Percentiles rank a stretch among this genome's conserved stretches.
phyloP scores from a whole-genome alignment of 371 early-diverging fungal genomes.

The Mucor racemosus region DNA sequence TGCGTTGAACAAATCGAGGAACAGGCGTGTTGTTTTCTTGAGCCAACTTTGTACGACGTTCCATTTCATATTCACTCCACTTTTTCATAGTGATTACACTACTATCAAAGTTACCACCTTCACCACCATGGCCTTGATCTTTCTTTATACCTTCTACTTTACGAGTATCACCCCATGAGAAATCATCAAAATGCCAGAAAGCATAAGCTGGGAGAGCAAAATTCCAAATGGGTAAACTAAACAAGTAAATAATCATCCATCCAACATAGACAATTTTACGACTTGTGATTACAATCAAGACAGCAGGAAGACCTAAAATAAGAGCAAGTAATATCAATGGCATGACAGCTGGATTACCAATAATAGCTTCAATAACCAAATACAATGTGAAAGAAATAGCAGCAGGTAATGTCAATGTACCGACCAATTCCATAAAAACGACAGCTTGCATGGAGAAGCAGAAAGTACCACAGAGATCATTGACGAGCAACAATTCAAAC shows the following conservation, averaged over 20 bases:
- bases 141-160: slow-evolving; percentile 75
- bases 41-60: slow-evolving; percentile 40
- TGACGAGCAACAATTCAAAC: slow-evolving; percentile 83
- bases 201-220: slow-evolving; percentile 95
- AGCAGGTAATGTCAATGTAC: slow-evolving; percentile 83
- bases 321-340: slow-evolving; percentile 73
- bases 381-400: slow-evolving; percentile 77
- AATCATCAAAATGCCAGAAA: slow-evolving; percentile 99
- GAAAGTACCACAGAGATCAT: slow-evolving; percentile 89
- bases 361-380: slow-evolving; percentile 50
- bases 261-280: slow-evolving; percentile 88
- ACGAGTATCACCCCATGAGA: slow-evolving; percentile 97
- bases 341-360: slow-evolving; percentile 62
- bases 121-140: slow-evolving; percentile 72
- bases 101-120: slow-evolving; percentile 77
- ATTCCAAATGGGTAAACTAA: slow-evolving; percentile 96
- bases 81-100: slow-evolving; percentile 61
- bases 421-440: slow-evolving; percentile 85
- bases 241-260: slow-evolving; percentile 94
- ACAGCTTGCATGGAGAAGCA: slow-evolving; percentile 93
- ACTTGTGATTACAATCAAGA: slow-evolving; percentile 89
- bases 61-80: slow-evolving; percentile 74
- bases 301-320: slow-evolving; percentile 82
- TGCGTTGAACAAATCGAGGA: slow-evolving; percentile 31
- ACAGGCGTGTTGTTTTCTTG: slow-evolving; percentile 23